Evolutionary conservation across 257 asterid species (phyloP).

Genomic region (Petunia secreta): DNA sequence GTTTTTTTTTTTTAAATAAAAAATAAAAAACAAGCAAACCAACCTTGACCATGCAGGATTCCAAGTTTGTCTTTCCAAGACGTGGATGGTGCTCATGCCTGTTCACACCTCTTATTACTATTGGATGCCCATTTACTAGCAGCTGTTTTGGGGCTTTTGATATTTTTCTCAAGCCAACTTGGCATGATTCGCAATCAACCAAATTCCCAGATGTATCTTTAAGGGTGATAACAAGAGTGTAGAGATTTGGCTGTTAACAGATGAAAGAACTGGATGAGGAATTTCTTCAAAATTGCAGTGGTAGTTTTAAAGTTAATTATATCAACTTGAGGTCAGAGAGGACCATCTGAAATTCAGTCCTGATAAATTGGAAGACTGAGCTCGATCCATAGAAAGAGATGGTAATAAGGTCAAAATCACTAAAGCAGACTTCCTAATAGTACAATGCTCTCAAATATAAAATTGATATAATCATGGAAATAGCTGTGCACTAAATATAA

Average conservation of each 20-base stretch:
- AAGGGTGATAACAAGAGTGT: conserved; percentile 83
- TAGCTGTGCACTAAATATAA: neutral
- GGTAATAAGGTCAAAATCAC: neutral
- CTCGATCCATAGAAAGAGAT: neutral
- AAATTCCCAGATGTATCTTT: conserved; percentile 78
- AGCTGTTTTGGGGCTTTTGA: conserved; percentile 84
- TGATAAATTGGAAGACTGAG: neutral
- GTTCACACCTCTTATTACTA: conserved; percentile 93
- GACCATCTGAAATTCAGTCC: neutral
- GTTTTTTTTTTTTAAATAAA: conserved; percentile 20
- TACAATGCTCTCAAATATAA: conserved; percentile 7
- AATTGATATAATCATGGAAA: neutral
- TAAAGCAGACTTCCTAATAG: neutral
- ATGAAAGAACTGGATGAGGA: conserved; percentile 37
- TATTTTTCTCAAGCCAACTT: conserved; percentile 84
- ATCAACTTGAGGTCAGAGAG: conserved; percentile 21
- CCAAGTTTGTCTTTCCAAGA: conserved; percentile 94
- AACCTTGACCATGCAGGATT: conserved; percentile 98
- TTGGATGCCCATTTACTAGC: conserved; percentile 91
- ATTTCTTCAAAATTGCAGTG: neutral
- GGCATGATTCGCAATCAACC: conserved; percentile 93
- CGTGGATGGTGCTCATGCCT: conserved; percentile 99
- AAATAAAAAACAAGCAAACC: conserved; percentile 23
- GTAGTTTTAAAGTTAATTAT: neutral
- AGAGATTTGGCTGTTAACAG: conserved; percentile 85